Percentiles rank a stretch among this genome's conserved stretches.
Evolutionary conservation across 2,329 filamentous ascomycete species (phyloP).

Genomic region (Epichloe aotearoae): DNA sequence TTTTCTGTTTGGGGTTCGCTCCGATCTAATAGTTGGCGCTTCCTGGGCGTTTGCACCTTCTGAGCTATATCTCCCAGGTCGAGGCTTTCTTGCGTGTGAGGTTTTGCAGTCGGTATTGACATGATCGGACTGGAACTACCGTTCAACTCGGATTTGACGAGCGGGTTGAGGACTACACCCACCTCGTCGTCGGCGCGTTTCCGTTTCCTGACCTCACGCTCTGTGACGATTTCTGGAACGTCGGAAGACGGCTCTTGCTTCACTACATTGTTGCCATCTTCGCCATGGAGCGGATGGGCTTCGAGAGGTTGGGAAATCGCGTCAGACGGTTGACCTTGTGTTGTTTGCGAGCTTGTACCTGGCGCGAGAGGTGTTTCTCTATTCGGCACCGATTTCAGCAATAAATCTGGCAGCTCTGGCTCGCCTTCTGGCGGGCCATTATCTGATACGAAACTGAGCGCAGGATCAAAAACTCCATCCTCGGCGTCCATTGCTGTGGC

Average conservation of each 20-base stretch:
- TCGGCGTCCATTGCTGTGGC: slow-evolving; percentile 3
- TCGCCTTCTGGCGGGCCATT: neutral
- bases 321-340: slow-evolving; percentile 15
- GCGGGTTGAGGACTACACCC: slow-evolving; percentile 14
- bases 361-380: slow-evolving; percentile 4
- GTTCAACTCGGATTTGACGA: slow-evolving; percentile 29
- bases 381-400: neutral
- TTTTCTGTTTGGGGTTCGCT: slow-evolving; percentile 5
- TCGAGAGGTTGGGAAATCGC: slow-evolving; percentile 13
- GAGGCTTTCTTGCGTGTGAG: slow-evolving; percentile 40
- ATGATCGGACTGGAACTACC: slow-evolving; percentile 18
- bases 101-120: slow-evolving; percentile 8
- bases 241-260: slow-evolving; percentile 45
- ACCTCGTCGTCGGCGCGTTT: slow-evolving; percentile 20
- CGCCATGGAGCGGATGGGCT: slow-evolving; percentile 7
- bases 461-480: neutral
- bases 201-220: slow-evolving; percentile 35
- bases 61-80: slow-evolving; percentile 33
- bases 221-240: slow-evolving; percentile 35
- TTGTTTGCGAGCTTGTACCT: slow-evolving; percentile 14
- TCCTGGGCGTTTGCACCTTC: slow-evolving; percentile 22
- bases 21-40: slow-evolving; percentile 17
- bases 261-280: slow-evolving; percentile 13
- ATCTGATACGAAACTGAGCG: slow-evolving; percentile 3
- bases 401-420: slow-evolving; percentile 1